Evolutionary conservation across 1,284 basidiomycete genomes (phyloP), one percentile per base, ranked within the genome.

Genomic region (Tilletia caries): DNA sequence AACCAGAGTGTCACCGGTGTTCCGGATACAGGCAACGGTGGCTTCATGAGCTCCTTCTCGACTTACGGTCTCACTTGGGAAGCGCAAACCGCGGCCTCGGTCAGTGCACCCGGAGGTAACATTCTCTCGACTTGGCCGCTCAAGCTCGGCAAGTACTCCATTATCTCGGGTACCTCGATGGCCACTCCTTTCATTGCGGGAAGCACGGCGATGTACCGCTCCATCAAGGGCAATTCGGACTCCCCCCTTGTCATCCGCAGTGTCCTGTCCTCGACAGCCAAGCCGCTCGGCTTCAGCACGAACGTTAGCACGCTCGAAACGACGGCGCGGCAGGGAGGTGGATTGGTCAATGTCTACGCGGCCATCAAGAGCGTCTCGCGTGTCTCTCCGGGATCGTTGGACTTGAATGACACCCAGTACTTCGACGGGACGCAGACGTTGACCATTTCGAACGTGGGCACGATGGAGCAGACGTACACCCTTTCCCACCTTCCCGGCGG

Each of bases 391-490:
- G 85, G 87, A 3, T 86, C 89, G 78, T 83, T 91, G 29, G 82
- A 88, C 70, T 84, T 91, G 66, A 92, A 91, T 80, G 90, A 91
- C 81, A 91, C 90, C 0, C 86, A 80, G 85, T 85, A 65, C 65
- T 67, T 68, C 32, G 70, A 68, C 43, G 64, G 70, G 64, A 54
- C 74, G 18, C 73, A 75, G 64, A 75, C 72, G n/a, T 73, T 82
- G 64, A 72, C 67, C 0, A 52, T 83, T 27, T 68, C 58, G 65
- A 83, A 83, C 70, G 67, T 69, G 1, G 78, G 77, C 50, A 75
- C 64, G 66, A 72, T 69, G 69, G 58, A 65, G 6, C 73, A 75
- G 46, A 69, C 71, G 15, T 82, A 82, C 71, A 76, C 65, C 32
- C 65, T 80, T 13, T 69, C 54, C 29, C 81, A 82, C 72, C 64